Evolutionary conservation across 352 stramenopile genomes (phyloP).

Genomic region (Pythium vanterpoolii): DNA sequence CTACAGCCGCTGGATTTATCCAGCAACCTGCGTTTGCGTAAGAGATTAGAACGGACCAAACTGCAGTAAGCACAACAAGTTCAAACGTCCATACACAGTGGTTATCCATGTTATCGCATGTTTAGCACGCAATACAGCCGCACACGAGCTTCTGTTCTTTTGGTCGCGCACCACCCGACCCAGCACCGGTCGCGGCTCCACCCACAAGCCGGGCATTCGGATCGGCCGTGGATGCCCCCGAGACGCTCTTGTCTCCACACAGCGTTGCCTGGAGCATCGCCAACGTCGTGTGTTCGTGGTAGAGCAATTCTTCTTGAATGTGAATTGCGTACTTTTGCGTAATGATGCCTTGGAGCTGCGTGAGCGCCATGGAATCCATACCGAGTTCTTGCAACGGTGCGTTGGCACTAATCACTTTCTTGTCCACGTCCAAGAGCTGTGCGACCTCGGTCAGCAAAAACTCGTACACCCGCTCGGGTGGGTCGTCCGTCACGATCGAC

Average conservation of each 20-base stretch:
- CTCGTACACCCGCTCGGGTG: constrained; percentile 46
- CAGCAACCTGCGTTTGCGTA: constrained; percentile 6
- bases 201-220: constrained; percentile 27
- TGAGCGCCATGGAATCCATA: constrained; percentile 94
- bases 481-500: constrained; percentile 47
- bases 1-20: not conserved
- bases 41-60: not conserved
- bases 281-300: constrained; percentile 84
- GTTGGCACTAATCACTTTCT: constrained; percentile 41
- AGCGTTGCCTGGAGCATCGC: constrained; percentile 76
- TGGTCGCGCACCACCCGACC: not conserved
- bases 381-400: constrained; percentile 70
- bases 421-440: constrained; percentile 51
- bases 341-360: constrained; percentile 94
- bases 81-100: constrained; percentile 2
- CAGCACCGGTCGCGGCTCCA: not conserved
- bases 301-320: constrained; percentile 92
- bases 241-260: constrained; percentile 35
- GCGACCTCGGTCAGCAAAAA: constrained; percentile 64
- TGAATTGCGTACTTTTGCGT: constrained; percentile 87
- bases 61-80: not conserved
- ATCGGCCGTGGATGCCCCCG: constrained; percentile 11
- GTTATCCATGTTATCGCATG: not conserved
- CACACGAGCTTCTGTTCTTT: constrained; percentile 63
- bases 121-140: constrained; percentile 71